Base-by-base conservation (phyloP, 1,139 yeast species). In the Candida anutae region DNA sequence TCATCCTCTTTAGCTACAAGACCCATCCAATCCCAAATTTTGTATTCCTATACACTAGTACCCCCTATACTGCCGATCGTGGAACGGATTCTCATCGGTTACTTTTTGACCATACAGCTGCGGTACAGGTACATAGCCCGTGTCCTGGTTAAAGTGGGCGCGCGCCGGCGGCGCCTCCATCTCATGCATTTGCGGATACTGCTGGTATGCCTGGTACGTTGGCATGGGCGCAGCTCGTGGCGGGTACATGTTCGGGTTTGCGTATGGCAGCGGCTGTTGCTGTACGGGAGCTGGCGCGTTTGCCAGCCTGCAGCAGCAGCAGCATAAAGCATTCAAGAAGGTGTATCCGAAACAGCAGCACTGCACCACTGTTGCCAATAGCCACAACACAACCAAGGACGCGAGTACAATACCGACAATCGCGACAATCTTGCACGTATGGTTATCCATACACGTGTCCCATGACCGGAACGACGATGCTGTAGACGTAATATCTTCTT, bases 381-480 rank as follows among this genome's bases (percentile, higher is more conserved):
- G 36, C 76, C 77, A 71, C 5, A 69, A 38, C 2, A 47, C 44
- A 9, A 70, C 31, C 25, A 71, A 48, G 6, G 49, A 60, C 0
- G 76, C 90, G 9, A 83, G 43, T 1, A 65, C 74, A 2, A 82
- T 78, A 5, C 81, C 77, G n/a, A 81, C 80, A 27, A 83, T 82
- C 6, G 83, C 88, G 13, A 79, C 71, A 36, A 81, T 71, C 48
- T 82, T 82, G 54, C 95, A 83, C 22, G 77, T 64, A 22, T 58
- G 73, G 50, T 81, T 78, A 43, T 69, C 77, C 93, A 81, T 81
- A 55, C 95, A 83, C 3, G 82, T 71, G 46, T 78, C 74, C 93
- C 94, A 83, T 25, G 55, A 45, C 42, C 61, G 71, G 58, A 80
- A 79, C 3, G 84, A 61, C 13, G 67, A 46, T 6, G 76, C 78